Percentiles rank a stretch among this genome's conserved stretches.
phyloP scores from a whole-genome alignment of 2,329 filamentous ascomycete species.

The Chrysoporthe austroafricana region DNA sequence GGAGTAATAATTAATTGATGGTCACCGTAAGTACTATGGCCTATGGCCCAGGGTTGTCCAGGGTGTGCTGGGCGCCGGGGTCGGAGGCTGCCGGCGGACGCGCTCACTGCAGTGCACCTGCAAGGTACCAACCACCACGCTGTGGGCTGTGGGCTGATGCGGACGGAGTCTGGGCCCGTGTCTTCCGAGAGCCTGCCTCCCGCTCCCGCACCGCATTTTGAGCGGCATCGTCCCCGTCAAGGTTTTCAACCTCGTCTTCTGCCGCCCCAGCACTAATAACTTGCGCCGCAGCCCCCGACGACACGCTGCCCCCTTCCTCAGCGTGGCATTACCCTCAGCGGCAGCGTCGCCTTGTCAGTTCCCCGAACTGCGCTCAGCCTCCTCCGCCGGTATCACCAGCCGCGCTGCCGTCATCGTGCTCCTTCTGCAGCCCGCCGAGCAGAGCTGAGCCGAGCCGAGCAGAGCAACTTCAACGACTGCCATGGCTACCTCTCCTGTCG shows the following conservation, averaged over 20 bases:
- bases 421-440: neutral
- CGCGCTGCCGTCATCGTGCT: neutral
- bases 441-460: neutral
- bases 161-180: neutral
- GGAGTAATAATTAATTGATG: too few species aligned
- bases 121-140: neutral
- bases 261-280: neutral
- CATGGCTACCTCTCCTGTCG: conserved; percentile 30
- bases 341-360: neutral
- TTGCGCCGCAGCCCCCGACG: neutral
- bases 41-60: too few species aligned
- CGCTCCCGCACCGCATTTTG: neutral
- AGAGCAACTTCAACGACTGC: neutral
- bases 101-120: neutral
- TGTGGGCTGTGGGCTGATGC: neutral
- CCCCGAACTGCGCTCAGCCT: neutral
- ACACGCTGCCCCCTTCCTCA: neutral
- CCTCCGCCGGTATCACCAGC: neutral
- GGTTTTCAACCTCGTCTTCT: neutral
- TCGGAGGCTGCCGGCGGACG: neutral
- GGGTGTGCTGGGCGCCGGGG: neutral
- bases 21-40: too few species aligned
- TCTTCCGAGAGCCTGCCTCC: neutral
- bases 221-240: neutral
- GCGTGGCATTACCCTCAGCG: neutral